A percentile compares a stretch with the other conserved stretches of the same genome.
These are phyloP conservation scores for Panaeolus cyanescens DNA, from an alignment of 768 basidiomycete genomes.

Conservation along the genomic window DNA sequence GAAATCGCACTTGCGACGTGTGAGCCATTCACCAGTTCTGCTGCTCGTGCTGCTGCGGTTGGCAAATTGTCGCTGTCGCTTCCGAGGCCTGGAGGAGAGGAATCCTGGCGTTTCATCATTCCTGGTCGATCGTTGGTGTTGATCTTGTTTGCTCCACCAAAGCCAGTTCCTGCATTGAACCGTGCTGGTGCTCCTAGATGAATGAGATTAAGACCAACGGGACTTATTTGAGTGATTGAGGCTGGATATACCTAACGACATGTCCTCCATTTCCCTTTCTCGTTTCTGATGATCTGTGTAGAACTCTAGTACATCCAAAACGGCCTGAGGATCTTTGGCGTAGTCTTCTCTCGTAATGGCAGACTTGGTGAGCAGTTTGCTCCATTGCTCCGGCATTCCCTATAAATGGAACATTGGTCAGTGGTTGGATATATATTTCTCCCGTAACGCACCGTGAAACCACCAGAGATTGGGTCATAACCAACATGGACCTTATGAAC, in stretches of 20 bases:
- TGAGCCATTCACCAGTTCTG: conserved; percentile 62
- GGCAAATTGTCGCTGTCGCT: conserved; percentile 42
- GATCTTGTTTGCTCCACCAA: conserved; percentile 67
- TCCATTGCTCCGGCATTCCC: conserved; percentile 99
- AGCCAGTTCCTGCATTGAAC: conserved; percentile 90
- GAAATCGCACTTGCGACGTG: conserved; percentile 39
- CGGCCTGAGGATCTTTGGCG: conserved; percentile 94
- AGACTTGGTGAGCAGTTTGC: conserved; percentile 92
- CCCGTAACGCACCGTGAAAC: conserved; percentile 74
- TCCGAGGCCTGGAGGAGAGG: conserved; percentile 42
- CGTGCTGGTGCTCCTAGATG: conserved; percentile 63
- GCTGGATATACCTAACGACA: conserved; percentile 31
- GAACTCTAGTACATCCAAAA: conserved; percentile 96
- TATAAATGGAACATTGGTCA: conserved; percentile 26
- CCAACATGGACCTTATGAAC: conserved; percentile 99
- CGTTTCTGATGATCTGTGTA: conserved; percentile 98
- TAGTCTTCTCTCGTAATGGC: conserved; percentile 99
- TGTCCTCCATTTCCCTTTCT: conserved; percentile 63
- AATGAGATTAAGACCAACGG: conserved; percentile 9
- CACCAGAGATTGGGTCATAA: conserved; percentile 91
- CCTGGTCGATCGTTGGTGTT: conserved; percentile 25
- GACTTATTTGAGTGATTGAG: conserved; percentile 16
- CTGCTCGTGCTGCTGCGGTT: conserved; percentile 57
- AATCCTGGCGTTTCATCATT: conserved; percentile 38
- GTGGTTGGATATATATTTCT: conserved; percentile 14